Percentiles rank a stretch among this genome's conserved stretches.
phyloP scores from a whole-genome alignment of 805 yeast genomes.

The Spathaspora sp. region DNA sequence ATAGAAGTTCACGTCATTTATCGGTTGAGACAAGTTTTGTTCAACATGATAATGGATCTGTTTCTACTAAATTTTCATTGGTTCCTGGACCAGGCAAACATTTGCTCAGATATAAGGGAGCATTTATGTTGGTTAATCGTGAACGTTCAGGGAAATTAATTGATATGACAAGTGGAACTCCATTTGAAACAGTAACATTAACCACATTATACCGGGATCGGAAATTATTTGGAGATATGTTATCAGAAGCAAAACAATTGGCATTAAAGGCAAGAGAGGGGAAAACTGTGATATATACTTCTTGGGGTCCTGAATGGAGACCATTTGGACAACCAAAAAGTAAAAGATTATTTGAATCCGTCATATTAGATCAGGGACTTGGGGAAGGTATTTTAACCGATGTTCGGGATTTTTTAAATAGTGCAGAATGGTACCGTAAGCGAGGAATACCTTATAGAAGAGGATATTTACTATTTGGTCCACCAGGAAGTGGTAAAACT shows the following conservation, averaged over 20 bases:
- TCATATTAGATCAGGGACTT: slow-evolving; percentile 75
- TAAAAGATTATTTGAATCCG: slow-evolving; percentile 81
- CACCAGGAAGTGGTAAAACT: slow-evolving; percentile 97
- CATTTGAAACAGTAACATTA: slow-evolving; percentile 92
- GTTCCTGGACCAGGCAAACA: slow-evolving; percentile 99
- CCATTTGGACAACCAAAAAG: slow-evolving; percentile 95
- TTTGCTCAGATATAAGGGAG: slow-evolving; percentile 77
- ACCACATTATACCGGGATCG: slow-evolving; percentile 87
- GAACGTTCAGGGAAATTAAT: slow-evolving; percentile 87
- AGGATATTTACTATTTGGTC: slow-evolving; percentile 91
- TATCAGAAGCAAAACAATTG: slow-evolving; percentile 78
- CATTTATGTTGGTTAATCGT: slow-evolving; percentile 82
- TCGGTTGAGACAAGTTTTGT: slow-evolving; percentile 83
- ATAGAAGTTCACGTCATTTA: slow-evolving; percentile 74
- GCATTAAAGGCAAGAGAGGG: slow-evolving; percentile 86
- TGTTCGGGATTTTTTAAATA: slow-evolving; percentile 71
- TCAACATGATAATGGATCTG: slow-evolving; percentile 91
- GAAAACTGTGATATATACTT: slow-evolving; percentile 86
- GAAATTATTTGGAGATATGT: slow-evolving; percentile 59
- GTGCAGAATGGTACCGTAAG: slow-evolving; percentile 89
- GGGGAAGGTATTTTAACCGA: slow-evolving; percentile 65
- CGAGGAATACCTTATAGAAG: slow-evolving; percentile 97
- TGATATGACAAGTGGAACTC: slow-evolving; percentile 87
- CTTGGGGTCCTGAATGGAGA: slow-evolving; percentile 99
- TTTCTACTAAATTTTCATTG: slow-evolving; percentile 78